Evolutionary conservation across 2,329 filamentous ascomycete species (phyloP), one percentile per base, ranked within the genome.

Genomic region (Xylariaceae sp.): DNA sequence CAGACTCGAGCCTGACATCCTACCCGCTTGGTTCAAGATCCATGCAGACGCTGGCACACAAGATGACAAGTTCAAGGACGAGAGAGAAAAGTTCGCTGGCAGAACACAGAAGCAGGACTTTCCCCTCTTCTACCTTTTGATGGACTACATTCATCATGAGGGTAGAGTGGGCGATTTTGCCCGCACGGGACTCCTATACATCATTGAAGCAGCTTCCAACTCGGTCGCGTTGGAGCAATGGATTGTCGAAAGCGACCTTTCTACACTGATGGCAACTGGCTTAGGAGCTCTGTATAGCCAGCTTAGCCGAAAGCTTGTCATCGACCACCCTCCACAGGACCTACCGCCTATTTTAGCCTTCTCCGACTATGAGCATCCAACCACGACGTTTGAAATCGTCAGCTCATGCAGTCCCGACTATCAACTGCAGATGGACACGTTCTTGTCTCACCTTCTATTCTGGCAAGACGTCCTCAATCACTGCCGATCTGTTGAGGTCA

Each of bases 401-500:
- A 87, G 86, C 75, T 87, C 91, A 45, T 88, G 89, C 71, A 87
- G 88, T 2, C 79, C 83, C 1, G 86, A 92, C 57, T 92, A 96
- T 61, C 89, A 91, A 67, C 84, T 87, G n/a, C 91, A 97, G 67
- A 85, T 98, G 69, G 88, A 94, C 52, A 96, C 93, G 0, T 99
- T 99, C 69, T 81, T 99, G 37, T 96, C 95, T 0, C 96, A 98
- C 71, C 82, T 99, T 45, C 80, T 96, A 5, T 99, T 99, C 71
- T 99, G 95, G 95, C 95, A 99, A 76, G 95, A 99, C 73, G 93
- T 97, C 29, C 79, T 99, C 59, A 95, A 98, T 72, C 94, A 98
- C 74, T 99, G 95, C 77, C 87, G 88, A 67, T 98, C 94, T 3
- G 81, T 87, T 1, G 94, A 98, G 71, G 92, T 99, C 65, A 95